Base-by-base conservation (phyloP, 768 basidiomycete species). In the Obba rivulosa region DNA sequence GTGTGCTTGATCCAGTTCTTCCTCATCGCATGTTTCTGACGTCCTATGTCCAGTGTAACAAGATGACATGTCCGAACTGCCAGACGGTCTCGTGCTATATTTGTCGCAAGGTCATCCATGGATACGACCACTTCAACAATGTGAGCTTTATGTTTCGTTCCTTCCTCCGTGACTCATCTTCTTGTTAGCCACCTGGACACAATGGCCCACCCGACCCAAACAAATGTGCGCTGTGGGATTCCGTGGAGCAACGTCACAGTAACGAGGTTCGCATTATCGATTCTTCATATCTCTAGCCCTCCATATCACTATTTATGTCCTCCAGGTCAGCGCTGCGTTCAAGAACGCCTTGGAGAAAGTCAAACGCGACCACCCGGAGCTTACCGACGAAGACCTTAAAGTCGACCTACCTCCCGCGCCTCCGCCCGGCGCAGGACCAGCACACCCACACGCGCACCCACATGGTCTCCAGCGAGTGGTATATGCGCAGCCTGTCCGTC, bases 21-120 rank as follows among this genome's bases (percentile, higher is more conserved):
- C 13, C 25, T n/a, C 24, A 5, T 42, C 14, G 22, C 21, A n/a
- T 3, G 21, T 16, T 8, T 10, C n/a, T 20, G n/a, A 36, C 21
- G n/a, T 48, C 45, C 23, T 36, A 35, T 55, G n/a, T n/a, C n/a
- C n/a, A 90, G 84, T 95, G 93, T 69, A 95, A 95, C 77, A 95
- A 95, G 64, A 94, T 96, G 83, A 76, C 71, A 0, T 91, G 89
- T 57, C 78, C 83, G 1, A 67, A 83, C 50, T 95, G 93, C 59
- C 52, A 40, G 1, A 81, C 88, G 0, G 31, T 87, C 35, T 91
- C 85, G 0, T 96, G 93, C 65, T 94, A 96, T 59, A 70, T 91
- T 21, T 95, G 93, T 61, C 77, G 88, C 23, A 56, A 86, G 58
- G 57, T 83, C 28, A 86, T 94, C 35, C 67, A 25, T 0, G 87